phyloP scores from a whole-genome alignment of 2,329 filamentous ascomycete species.

The Talaromyces funiculosus region DNA sequence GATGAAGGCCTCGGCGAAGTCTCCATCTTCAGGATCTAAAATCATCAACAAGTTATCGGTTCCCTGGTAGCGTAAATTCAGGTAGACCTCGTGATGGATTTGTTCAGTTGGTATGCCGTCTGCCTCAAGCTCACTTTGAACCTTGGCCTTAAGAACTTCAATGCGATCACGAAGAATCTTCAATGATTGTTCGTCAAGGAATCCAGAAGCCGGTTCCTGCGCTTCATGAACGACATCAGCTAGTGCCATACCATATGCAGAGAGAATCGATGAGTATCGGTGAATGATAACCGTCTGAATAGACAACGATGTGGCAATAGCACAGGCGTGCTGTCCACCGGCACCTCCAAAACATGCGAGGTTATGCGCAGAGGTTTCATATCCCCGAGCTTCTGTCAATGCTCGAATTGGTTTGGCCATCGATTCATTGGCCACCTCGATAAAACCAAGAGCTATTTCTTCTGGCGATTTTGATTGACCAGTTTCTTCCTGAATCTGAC shows the following conservation, averaged over 20 bases:
- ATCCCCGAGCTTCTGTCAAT: slow-evolving; percentile 22
- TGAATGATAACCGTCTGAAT: slow-evolving; percentile 41
- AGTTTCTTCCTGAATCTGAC: slow-evolving; percentile 36
- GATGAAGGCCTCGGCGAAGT: slow-evolving; percentile 36
- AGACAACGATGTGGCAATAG: slow-evolving; percentile 37
- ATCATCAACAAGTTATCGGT: slow-evolving; percentile 43
- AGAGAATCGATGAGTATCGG: slow-evolving; percentile 37
- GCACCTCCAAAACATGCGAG: slow-evolving; percentile 29
- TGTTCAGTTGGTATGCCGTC: slow-evolving; percentile 35
- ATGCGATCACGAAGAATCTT: slow-evolving; percentile 23
- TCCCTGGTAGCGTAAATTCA: slow-evolving; percentile 42
- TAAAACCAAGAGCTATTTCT: slow-evolving; percentile 21
- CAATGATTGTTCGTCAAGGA: slow-evolving; percentile 17
- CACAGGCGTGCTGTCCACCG: slow-evolving; percentile 37
- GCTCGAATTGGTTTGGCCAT: slow-evolving; percentile 22
- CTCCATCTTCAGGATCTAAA: slow-evolving; percentile 27
- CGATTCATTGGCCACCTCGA: slow-evolving; percentile 20
- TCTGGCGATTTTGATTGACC: slow-evolving; percentile 20
- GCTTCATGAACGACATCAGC: slow-evolving; percentile 37
- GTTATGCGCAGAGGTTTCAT: slow-evolving; percentile 23
- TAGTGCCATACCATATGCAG: slow-evolving; percentile 42
- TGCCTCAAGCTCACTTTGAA: slow-evolving; percentile 21
- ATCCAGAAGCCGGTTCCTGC: slow-evolving; percentile 28
- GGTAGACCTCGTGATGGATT: slow-evolving; percentile 32
- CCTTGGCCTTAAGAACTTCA: slow-evolving; percentile 25